A percentile compares a stretch with the other conserved stretches of the same genome.
phyloP scores from a whole-genome alignment of 495 filamentous ascomycete species.

The Tuber borchii region DNA sequence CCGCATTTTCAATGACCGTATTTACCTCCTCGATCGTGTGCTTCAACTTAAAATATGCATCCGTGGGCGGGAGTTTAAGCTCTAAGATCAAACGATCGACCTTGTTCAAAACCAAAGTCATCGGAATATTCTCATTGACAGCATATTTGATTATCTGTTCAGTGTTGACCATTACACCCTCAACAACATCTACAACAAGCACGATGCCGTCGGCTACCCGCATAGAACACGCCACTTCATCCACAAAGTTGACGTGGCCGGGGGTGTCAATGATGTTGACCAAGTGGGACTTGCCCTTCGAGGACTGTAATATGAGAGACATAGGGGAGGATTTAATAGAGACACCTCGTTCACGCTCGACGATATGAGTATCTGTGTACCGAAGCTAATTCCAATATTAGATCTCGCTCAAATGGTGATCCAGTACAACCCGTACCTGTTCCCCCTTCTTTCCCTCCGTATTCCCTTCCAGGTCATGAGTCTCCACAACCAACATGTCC shows the following conservation, averaged over 20 bases:
- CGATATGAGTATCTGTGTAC: slow-evolving; percentile 84
- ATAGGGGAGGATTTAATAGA: slow-evolving; percentile 92
- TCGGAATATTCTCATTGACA: slow-evolving; percentile 78
- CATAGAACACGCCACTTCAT: slow-evolving; percentile 84
- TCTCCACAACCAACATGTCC: slow-evolving; percentile 96
- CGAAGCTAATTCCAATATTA: slow-evolving; percentile 56
- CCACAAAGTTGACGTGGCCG: slow-evolving; percentile 95
- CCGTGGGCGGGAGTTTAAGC: slow-evolving; percentile 85
- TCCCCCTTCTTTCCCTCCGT: slow-evolving; percentile 73
- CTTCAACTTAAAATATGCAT: slow-evolving; percentile 97
- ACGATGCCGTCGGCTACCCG: slow-evolving; percentile 87
- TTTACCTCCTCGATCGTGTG: slow-evolving; percentile 98
- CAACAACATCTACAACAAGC: slow-evolving; percentile 92
- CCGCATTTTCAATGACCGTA: slow-evolving; percentile 79
- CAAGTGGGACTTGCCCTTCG: slow-evolving; percentile 90
- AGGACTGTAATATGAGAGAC: slow-evolving; percentile 81
- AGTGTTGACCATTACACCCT: slow-evolving; percentile 92
- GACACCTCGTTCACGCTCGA: slow-evolving; percentile 85
- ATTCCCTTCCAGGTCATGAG: slow-evolving; percentile 78
- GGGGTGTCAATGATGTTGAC: slow-evolving; percentile 94
- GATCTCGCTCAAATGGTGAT: neutral
- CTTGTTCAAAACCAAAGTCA: slow-evolving; percentile 91
- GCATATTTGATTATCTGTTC: slow-evolving; percentile 96
- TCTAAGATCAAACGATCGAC: slow-evolving; percentile 93
- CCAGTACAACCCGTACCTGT: slow-evolving; percentile 46